Percentiles rank a stretch among this genome's conserved stretches.
Evolutionary conservation across 2,329 filamentous ascomycete genomes (phyloP).

Genomic region (Phyllosticta capitalensis): DNA sequence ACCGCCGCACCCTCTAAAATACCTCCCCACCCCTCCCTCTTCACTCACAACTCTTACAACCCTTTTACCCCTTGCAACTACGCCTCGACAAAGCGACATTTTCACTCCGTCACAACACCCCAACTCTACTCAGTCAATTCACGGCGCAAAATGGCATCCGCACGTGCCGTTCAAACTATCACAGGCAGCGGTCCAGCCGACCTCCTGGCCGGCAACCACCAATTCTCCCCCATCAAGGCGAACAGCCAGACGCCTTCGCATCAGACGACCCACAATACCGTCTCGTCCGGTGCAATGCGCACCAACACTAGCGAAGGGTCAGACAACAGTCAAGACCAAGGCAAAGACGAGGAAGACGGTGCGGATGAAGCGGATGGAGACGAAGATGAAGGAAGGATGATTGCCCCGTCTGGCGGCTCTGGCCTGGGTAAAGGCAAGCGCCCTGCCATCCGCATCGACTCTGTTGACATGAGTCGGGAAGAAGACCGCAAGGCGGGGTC

Average conservation of each 20-base stretch:
- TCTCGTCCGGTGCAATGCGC: background rate
- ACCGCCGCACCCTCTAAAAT: constrained; percentile 11
- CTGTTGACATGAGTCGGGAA: constrained; percentile 18
- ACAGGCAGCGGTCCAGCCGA: background rate
- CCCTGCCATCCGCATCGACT: constrained; percentile 27
- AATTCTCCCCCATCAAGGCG: background rate
- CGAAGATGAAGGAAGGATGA: constrained; percentile 24
- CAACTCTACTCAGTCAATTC: background rate
- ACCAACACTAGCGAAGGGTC: constrained; percentile 3
- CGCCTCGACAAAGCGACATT: background rate
- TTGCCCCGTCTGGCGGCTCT: constrained; percentile 25
- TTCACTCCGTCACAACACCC: background rate
- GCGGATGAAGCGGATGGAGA: constrained; percentile 21
- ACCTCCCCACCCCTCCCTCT: constrained; percentile 6
- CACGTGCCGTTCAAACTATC: background rate
- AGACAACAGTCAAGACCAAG: constrained; percentile 4
- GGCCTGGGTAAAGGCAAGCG: constrained; percentile 27
- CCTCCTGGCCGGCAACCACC: constrained; percentile 1
- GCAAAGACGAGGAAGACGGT: constrained; percentile 11
- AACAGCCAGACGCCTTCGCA: background rate
- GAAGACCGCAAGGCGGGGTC: constrained; percentile 20
- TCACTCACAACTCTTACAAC: background rate
- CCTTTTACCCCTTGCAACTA: background rate
- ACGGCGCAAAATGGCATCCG: constrained; percentile 4
- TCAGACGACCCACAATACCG: background rate